phyloP scores from a whole-genome alignment of 2,329 filamentous ascomycete genomes.

The Hymenoscyphus scutula region DNA sequence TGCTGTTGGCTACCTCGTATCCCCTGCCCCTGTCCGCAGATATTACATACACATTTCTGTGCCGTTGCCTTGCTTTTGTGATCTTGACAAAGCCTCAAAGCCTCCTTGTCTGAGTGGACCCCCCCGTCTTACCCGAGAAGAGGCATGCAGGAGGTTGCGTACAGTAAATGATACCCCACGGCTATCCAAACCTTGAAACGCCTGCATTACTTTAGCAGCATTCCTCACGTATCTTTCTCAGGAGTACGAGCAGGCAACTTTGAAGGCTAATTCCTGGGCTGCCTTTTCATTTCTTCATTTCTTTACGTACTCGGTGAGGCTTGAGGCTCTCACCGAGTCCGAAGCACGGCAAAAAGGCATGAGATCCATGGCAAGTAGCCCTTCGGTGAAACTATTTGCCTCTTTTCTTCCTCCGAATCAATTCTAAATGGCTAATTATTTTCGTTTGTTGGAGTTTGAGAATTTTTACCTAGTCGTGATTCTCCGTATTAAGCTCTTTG shows the following conservation, averaged over 20 bases:
- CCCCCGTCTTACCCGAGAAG: constrained; percentile 3
- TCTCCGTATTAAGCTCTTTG: neutral
- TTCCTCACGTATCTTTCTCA: no score
- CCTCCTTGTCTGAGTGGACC: neutral
- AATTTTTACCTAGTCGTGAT: neutral
- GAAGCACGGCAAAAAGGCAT: neutral
- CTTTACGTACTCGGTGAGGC: neutral
- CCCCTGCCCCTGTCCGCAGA: neutral
- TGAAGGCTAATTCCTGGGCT: no score
- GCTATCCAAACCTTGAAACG: no score
- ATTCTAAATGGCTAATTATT: neutral
- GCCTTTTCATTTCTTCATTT: neutral
- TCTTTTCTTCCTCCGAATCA: no score
- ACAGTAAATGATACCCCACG: no score
- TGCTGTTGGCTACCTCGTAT: constrained; percentile 3
- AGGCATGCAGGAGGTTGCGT: neutral
- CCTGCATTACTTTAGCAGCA: no score
- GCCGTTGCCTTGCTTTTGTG: neutral
- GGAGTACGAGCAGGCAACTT: no score
- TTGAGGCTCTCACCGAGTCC: neutral
- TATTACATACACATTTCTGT: constrained; percentile 1
- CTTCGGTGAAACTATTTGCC: neutral
- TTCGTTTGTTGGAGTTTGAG: neutral
- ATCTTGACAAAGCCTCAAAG: constrained; percentile 1
- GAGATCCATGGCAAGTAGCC: neutral